Evolutionary conservation across 2,329 filamentous ascomycete genomes (phyloP).

Genomic region (Nothophoma quercina): DNA sequence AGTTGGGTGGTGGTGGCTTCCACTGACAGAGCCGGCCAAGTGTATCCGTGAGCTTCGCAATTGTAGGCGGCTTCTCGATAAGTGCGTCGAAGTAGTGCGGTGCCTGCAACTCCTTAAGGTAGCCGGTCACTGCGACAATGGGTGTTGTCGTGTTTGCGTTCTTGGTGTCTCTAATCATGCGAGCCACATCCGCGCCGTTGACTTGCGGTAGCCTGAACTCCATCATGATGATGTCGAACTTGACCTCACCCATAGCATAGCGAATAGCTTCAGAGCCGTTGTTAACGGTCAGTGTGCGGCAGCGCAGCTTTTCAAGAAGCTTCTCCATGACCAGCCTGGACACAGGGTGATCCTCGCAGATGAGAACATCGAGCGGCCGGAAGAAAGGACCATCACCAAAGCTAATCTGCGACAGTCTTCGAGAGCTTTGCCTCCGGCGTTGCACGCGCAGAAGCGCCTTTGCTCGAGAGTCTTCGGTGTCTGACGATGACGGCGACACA

Average conservation of each 20-base stretch:
- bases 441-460: slow-evolving; percentile 92
- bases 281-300: slow-evolving; percentile 88
- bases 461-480: slow-evolving; percentile 93
- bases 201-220: slow-evolving; percentile 96
- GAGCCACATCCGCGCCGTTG: slow-evolving; percentile 91
- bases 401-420: slow-evolving; percentile 89
- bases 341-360: slow-evolving; percentile 97
- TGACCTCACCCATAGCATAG: slow-evolving; percentile 95
- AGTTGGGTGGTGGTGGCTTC: slow-evolving; percentile 77
- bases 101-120: slow-evolving; percentile 94
- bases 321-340: slow-evolving; percentile 99
- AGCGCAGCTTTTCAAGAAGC: slow-evolving; percentile 90
- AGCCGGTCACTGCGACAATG: slow-evolving; percentile 95
- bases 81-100: slow-evolving; percentile 95
- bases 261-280: slow-evolving; percentile 92
- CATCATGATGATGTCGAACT: slow-evolving; percentile 98
- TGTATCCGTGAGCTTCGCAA: slow-evolving; percentile 88
- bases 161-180: slow-evolving; percentile 97
- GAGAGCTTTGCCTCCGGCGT: slow-evolving; percentile 91
- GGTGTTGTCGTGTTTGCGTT: slow-evolving; percentile 94
- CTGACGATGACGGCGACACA: slow-evolving; percentile 95
- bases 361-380: slow-evolving; percentile 88
- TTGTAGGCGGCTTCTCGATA: slow-evolving; percentile 95
- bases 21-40: slow-evolving; percentile 89
- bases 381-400: slow-evolving; percentile 85